phyloP scores from a whole-genome alignment of 352 stramenopile genomes.

The Globisporangium camurandrum region DNA sequence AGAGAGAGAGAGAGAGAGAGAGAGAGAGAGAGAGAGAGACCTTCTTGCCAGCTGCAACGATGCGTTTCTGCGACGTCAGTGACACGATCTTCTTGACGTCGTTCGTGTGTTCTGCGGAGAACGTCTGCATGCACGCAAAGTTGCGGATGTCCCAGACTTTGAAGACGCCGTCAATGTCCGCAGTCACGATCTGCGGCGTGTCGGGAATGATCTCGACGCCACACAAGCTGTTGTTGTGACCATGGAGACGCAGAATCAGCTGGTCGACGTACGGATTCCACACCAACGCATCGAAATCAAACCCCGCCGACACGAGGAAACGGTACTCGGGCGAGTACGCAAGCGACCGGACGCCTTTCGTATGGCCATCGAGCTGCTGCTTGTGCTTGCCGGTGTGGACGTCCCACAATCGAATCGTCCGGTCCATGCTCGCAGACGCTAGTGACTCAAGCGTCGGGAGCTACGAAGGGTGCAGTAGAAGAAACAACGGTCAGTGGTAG shows the following conservation, averaged over 20 bases:
- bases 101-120: slow-evolving; percentile 61
- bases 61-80: slow-evolving; percentile 59
- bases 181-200: slow-evolving; percentile 82
- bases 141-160: slow-evolving; percentile 90
- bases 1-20: not conserved
- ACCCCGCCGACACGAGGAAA: slow-evolving; percentile 81
- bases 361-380: slow-evolving; percentile 78
- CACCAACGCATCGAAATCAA: slow-evolving; percentile 85
- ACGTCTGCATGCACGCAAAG: slow-evolving; percentile 87
- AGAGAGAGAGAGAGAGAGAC: slow-evolving; percentile 7
- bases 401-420: slow-evolving; percentile 86
- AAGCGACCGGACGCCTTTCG: slow-evolving; percentile 73
- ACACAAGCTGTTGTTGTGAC: slow-evolving; percentile 81
- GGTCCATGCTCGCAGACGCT: slow-evolving; percentile 84
- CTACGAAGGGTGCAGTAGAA: slow-evolving; percentile 11
- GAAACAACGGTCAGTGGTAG: not conserved
- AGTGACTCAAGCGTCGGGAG: slow-evolving; percentile 74
- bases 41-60: slow-evolving; percentile 75
- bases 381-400: slow-evolving; percentile 79
- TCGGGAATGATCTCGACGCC: slow-evolving; percentile 82
- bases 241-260: slow-evolving; percentile 78
- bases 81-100: slow-evolving; percentile 72
- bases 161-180: slow-evolving; percentile 75
- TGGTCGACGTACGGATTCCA: slow-evolving; percentile 89
- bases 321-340: slow-evolving; percentile 82